These are phyloP conservation scores for Lentinula sp. DNA, from an alignment of 768 basidiomycete genomes.

Conservation along the genomic window DNA sequence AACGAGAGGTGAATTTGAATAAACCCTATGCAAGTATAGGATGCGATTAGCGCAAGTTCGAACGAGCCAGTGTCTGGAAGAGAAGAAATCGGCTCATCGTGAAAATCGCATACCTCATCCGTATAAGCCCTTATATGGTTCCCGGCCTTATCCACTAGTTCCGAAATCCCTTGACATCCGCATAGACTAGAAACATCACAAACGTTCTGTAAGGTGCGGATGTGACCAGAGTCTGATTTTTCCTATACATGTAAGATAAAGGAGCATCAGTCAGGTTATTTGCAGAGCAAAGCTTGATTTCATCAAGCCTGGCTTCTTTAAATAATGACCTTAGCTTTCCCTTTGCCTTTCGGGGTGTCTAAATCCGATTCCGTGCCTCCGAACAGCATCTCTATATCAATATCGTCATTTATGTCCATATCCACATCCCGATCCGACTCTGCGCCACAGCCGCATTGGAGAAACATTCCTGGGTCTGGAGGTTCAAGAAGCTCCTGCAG, in stretches of 20 bases:
- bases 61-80: not conserved
- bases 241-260: not conserved
- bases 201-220: not conserved
- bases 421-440: not conserved
- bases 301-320: not conserved
- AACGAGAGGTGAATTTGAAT: conserved; percentile 32
- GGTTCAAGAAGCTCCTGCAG: conserved; percentile 8
- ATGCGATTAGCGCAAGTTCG: not conserved
- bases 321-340: not conserved
- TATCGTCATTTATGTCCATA: not conserved
- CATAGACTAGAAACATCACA: conserved; percentile 29
- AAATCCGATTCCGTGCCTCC: not conserved
- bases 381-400: not conserved
- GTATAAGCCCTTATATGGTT: conserved; percentile 37
- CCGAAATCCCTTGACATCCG: conserved; percentile 42
- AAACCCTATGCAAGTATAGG: conserved; percentile 32
- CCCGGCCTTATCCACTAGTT: conserved; percentile 24
- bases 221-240: not conserved
- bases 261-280: no score
- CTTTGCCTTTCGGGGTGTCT: not conserved
- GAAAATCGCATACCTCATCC: conserved; percentile 20
- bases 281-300: no score
- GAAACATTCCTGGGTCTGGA: conserved; percentile 26
- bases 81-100: not conserved
- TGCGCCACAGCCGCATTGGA: conserved; percentile 35